Evolutionary conservation across 176 grass and related monocot genomes (phyloP), one percentile per base, ranked within the genome.

Genomic region (Musa acuminata): DNA sequence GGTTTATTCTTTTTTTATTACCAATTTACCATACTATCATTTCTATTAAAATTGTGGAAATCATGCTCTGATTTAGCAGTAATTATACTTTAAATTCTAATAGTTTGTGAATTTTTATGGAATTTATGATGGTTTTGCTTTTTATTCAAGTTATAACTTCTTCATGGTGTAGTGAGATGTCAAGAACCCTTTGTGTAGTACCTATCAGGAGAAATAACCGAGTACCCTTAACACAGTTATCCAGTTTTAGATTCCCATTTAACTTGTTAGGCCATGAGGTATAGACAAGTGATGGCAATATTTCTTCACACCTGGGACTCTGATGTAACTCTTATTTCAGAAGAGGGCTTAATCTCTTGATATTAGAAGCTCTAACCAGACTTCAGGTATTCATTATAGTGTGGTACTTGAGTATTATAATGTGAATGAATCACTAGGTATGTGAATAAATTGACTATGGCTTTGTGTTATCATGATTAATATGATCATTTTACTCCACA

Each of bases 401-500:
- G 35, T 43, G 35, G 35, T 43, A 43, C 35, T 43, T 43, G 35
- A 43, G 35, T 43, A 6, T 43, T 11, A 17, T 69, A 67, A 51
- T 70, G 67, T 50, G 10, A 27, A 54, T 29, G 12, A 29, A 27
- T 12, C 22, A 73, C 23, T 54, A 19, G 13, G 20, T 62, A 35
- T 69, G 67, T 12, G 27, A 48, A 70, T 57, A 22, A 27, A 55
- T 23, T 55, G 14, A 14, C 20, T 62, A 8, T n/a, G 20, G 14
- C 19, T 9, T 8, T 73, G 12, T 73, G 62, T 71, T 62, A 72
- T 79, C 7, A 80, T 77, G 59, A 20, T 64, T 68, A 72, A 27
- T 19, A 80, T 86, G 77, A 62, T 24, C 22, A 79, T 63, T 67
- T 71, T 79, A 17, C 25, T 82, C 8, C 77, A 24, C 90, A 99